phyloP scores from a whole-genome alignment of 225 moss, liverwort and hornwort species.

The Straminergon stramineum region DNA sequence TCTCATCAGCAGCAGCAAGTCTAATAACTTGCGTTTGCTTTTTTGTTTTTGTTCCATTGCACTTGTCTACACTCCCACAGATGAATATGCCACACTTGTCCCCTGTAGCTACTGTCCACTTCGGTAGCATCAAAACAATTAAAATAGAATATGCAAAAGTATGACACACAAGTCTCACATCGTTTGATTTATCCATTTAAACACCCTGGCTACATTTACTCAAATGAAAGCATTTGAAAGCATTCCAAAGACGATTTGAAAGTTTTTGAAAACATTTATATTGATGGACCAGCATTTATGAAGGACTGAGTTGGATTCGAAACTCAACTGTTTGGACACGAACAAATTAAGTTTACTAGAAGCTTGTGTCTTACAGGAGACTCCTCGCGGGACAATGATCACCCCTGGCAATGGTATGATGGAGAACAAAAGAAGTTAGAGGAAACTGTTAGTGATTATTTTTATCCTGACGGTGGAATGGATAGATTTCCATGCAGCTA shows the following conservation, averaged over 20 bases:
- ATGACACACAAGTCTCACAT: background rate
- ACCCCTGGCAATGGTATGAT: background rate
- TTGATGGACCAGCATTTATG: background rate
- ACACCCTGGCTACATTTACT: background rate
- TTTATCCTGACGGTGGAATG: background rate
- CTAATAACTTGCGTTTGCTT: background rate
- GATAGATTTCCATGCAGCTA: background rate
- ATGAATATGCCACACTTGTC: background rate
- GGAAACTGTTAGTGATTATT: background rate
- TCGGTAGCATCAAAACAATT: rapidly evolving
- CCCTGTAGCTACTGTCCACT: background rate
- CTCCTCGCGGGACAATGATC: background rate
- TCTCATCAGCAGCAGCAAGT: background rate
- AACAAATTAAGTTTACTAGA: too few relatives aligned
- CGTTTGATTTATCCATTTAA: background rate
- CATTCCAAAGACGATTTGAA: too few relatives aligned
- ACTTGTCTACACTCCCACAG: background rate
- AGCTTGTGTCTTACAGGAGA: background rate
- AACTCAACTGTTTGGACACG: background rate
- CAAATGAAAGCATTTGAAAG: background rate
- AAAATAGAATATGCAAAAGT: background rate
- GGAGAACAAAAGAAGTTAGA: background rate
- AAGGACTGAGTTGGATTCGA: background rate
- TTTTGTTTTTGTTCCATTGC: background rate
- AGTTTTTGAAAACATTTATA: too few relatives aligned